Base-by-base conservation (phyloP, 1,139 yeast species). In the Sugiyamaella sp. region DNA sequence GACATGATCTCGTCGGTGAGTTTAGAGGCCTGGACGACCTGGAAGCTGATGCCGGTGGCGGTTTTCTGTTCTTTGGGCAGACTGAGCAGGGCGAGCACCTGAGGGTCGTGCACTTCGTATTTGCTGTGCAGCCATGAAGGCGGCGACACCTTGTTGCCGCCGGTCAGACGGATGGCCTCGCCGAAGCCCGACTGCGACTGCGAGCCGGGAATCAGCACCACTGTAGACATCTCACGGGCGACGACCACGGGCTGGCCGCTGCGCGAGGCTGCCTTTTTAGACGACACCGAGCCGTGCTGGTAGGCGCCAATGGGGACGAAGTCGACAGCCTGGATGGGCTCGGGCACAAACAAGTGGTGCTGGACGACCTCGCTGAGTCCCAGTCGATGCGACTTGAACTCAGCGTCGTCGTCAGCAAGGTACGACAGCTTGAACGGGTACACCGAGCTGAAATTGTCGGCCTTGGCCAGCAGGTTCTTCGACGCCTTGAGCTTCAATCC, bases 111-210 rank as follows among this genome's bases (percentile, higher is more conserved):
- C 19, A 74, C 57, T 56, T 71, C 72, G 53, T 65, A 70, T 49
- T 80, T 75, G 27, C 97, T 89, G 68, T 90, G 97, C 49, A 88
- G 86, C 90, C 95, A 91, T 61, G 90, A 83, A 60, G 97, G 90
- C 53, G 81, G 79, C 55, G 82, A 75, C 19, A 84, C 78, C 63
- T 80, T 78, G 44, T 75, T 70, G 48, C 96, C 96, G 46, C 97
- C 97, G 38, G 95, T 82, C 60, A 91, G 78, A 68, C 96, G 81
- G 56, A 90, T 71, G 22, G 87, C 75, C 67, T 87, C 93, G 14
- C 80, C 78, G 61, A 72, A 74, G 22, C 78, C 80, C 42, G 74
- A 72, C 9, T 71, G 65, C 17, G 76, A 68, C 32, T 71, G 67
- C 47, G 71, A 74, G 24, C 72, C 72, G 37, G 75, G 74, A 55